Conservation (phyloP, 139 green algal species). For the Chlorella sp. region DNA sequence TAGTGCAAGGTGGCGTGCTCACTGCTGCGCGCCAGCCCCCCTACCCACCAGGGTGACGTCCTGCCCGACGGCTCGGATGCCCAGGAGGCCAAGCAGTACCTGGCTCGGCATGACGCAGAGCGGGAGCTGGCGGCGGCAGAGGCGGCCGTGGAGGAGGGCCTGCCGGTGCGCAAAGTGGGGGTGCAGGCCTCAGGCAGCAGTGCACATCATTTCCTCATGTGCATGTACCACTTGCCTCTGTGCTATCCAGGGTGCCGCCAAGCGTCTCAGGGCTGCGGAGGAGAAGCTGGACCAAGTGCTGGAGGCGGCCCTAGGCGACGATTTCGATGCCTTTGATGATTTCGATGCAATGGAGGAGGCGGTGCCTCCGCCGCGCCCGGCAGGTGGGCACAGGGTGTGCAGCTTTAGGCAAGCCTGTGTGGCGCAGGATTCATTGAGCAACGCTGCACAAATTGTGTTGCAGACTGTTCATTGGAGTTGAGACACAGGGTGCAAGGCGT, state of each 20-base stretch:
- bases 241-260: conserved; percentile 45
- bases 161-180: conserved; percentile 24
- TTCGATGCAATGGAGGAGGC: conserved; percentile 35
- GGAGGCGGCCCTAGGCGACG: conserved; percentile 45
- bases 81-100: conserved; percentile 61
- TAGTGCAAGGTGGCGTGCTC: not conserved
- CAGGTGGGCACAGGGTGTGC: not conserved
- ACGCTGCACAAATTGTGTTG: too few species aligned
- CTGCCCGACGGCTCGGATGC: conserved; percentile 70
- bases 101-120: conserved; percentile 46
- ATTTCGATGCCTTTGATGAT: conserved; percentile 38
- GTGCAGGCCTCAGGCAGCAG: not conserved
- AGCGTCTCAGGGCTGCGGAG: conserved; percentile 46
- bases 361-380: not conserved
- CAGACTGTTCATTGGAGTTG: too few species aligned
- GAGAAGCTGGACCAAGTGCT: conserved; percentile 51
- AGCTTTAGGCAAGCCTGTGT: not conserved
- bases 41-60: conserved; percentile 62
- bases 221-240: too few species aligned
- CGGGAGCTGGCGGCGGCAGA: conserved; percentile 61
- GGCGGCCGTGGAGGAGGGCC: conserved; percentile 39
- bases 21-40: not conserved
- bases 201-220: too few species aligned
- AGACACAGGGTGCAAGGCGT: too few species aligned
- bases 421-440: too few species aligned